phyloP scores from a whole-genome alignment of 495 filamentous ascomycete genomes.

The Elaphomyces granulatus region DNA sequence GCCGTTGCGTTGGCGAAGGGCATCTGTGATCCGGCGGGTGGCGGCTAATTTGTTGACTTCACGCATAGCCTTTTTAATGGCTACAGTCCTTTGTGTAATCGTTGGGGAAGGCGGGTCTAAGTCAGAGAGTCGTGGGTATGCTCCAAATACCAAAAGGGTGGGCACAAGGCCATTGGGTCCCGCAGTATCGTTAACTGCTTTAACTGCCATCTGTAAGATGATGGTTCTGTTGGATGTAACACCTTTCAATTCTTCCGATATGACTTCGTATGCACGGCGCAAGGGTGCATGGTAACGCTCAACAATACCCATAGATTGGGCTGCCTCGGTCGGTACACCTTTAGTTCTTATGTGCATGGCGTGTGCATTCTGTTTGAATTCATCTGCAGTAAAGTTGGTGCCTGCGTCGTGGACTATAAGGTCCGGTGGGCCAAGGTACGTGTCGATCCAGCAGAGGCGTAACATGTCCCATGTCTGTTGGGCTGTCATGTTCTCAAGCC shows the following conservation, averaged over 20 bases:
- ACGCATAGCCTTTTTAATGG: neutral
- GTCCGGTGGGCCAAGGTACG: conserved; percentile 13
- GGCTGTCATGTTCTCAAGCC: conserved; percentile 9
- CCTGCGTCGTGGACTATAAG: conserved; percentile 8
- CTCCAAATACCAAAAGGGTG: neutral
- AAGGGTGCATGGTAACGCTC: neutral
- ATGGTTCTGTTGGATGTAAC: neutral
- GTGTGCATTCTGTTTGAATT: conserved; percentile 10
- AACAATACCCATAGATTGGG: conserved; percentile 9
- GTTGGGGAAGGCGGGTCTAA: neutral
- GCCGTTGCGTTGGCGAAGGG: too few relatives aligned
- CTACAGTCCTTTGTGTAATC: neutral
- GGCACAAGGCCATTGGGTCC: neutral
- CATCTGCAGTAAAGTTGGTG: conserved; percentile 11
- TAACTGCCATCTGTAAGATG: neutral
- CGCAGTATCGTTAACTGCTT: neutral
- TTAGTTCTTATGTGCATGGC: conserved; percentile 2
- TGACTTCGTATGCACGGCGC: neutral
- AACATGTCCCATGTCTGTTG: conserved; percentile 4
- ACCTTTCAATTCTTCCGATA: neutral
- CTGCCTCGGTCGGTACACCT: conserved; percentile 9
- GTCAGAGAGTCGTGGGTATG: neutral
- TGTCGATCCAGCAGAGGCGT: conserved; percentile 10
- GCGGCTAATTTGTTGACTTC: neutral
- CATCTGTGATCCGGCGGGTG: too few relatives aligned